Conservation (phyloP, 768 basidiomycete genomes). For the Aureoboletus auriporus region DNA sequence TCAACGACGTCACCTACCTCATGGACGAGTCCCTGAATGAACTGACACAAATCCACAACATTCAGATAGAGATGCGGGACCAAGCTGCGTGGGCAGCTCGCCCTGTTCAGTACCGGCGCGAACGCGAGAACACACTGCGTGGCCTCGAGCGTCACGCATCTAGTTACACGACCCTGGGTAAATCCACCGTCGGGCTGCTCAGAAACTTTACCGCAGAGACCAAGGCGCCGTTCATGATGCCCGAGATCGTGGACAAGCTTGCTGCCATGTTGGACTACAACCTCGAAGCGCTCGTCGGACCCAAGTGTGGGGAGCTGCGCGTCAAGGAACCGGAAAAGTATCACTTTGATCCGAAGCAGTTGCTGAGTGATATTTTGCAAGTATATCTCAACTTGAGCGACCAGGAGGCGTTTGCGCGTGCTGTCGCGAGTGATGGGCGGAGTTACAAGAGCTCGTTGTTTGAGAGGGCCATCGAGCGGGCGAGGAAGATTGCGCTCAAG, state of each 20-base stretch:
- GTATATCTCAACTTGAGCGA: slow-evolving; percentile 88
- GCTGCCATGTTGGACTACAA: slow-evolving; percentile 98
- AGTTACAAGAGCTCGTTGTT: slow-evolving; percentile 87
- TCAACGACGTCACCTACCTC: slow-evolving; percentile 98
- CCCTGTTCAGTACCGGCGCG: slow-evolving; percentile 71
- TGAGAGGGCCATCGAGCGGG: slow-evolving; percentile 68
- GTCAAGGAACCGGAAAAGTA: slow-evolving; percentile 87
- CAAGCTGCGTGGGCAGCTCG: slow-evolving; percentile 62
- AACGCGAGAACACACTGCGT: slow-evolving; percentile 74
- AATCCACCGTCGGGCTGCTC: slow-evolving; percentile 85
- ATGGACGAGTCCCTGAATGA: slow-evolving; percentile 94
- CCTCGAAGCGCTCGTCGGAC: slow-evolving; percentile 83
- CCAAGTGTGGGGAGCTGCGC: slow-evolving; percentile 79
- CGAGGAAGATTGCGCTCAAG: slow-evolving; percentile 62
- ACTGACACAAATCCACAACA: slow-evolving; percentile 80
- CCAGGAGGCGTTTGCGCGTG: slow-evolving; percentile 72
- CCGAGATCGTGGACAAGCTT: slow-evolving; percentile 91
- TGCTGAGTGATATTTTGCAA: slow-evolving; percentile 84
- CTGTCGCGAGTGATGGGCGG: slow-evolving; percentile 91
- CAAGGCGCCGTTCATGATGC: slow-evolving; percentile 89
- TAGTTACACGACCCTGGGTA: slow-evolving; percentile 81
- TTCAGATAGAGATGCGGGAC: slow-evolving; percentile 84
- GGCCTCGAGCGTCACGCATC: slow-evolving; percentile 82
- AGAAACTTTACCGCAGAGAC: slow-evolving; percentile 91
- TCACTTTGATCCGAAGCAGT: slow-evolving; percentile 77